Base-by-base conservation (phyloP, 2,329 filamentous ascomycete species). In the Xenoacremonium recifei region DNA sequence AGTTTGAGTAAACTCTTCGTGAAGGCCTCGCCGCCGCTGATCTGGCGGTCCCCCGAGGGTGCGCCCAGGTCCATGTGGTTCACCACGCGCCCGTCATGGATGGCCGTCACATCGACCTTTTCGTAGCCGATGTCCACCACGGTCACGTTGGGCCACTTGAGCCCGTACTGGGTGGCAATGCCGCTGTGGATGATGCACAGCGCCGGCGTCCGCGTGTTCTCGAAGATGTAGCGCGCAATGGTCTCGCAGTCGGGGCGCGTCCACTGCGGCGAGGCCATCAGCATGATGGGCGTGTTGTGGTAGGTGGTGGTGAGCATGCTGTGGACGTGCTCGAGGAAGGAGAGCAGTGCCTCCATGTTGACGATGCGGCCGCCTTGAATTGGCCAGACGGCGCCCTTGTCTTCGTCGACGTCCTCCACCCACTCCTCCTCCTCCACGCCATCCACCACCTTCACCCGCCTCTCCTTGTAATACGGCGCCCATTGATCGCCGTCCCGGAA, bases 171-270 rank as follows among this genome's bases (percentile, higher is more conserved):
- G 1, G 89, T 87, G 19, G 93, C 91, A 35, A 95, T 70, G 3
- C 89, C 91, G 54, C 89, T 86, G 66, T 97, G 88, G 71, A 99
- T 85, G 49, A 97, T 77, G 55, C 87, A 91, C 38, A 99, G 86
- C 0, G 89, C 90, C 0, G 93, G 93, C 0, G 89, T 93, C 70
- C 92, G 93, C 62, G 95, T 96, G 68, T 93, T 95, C 68, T 99
- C 93, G 59, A 99, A 99, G 51, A 97, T 82, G 72, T 96, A 99
- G 49, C 93, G 89, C 12, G 91, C 87, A 52, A 99, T 84, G 29
- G 79, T 80, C 67, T 97, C 92, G 62, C 85, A 85, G 65, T 96
- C 90, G 48, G 86, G 84, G 7, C 87, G 82, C 4, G 89, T 90
- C 92, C 93, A 99, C 54, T 84, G 85, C 4, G 93, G 91, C 54